Conservation (phyloP, 2,329 filamentous ascomycete genomes). For the Graphilbum fragrans region DNA sequence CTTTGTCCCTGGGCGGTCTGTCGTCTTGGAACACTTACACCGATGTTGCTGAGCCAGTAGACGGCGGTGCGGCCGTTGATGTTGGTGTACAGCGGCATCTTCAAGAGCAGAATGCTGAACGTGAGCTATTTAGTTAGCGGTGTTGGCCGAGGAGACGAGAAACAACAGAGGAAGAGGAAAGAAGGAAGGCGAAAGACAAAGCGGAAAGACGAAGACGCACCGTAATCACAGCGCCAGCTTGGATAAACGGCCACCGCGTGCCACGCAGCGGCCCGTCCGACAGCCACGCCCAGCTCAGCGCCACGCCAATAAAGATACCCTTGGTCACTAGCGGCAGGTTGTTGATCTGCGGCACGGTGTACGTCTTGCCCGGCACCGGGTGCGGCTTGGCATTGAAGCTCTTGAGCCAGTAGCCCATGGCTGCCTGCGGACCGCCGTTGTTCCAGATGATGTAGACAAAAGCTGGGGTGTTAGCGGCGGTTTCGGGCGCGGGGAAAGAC, state of each 20-base stretch:
- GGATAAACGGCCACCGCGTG: slow-evolving; percentile 25
- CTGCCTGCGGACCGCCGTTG: slow-evolving; percentile 20
- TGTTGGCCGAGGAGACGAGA: not conserved
- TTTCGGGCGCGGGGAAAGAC: slow-evolving; percentile 48
- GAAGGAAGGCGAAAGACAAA: not conserved
- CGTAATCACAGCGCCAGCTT: slow-evolving; percentile 21
- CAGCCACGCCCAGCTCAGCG: slow-evolving; percentile 22
- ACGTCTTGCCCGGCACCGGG: slow-evolving; percentile 21
- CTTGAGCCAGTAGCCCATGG: slow-evolving; percentile 29
- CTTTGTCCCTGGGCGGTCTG: not conserved
- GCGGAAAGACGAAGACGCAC: slow-evolving; percentile 9
- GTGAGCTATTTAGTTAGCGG: slow-evolving; percentile 13
- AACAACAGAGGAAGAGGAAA: not conserved
- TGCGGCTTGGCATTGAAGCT: slow-evolving; percentile 22
- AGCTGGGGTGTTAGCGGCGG: slow-evolving; percentile 32
- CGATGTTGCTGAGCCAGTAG: slow-evolving; percentile 24
- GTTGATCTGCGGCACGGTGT: slow-evolving; percentile 21
- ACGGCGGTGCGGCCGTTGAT: slow-evolving; percentile 21
- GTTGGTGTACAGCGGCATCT: slow-evolving; percentile 23
- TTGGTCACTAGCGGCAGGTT: slow-evolving; percentile 19
- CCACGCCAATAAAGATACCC: slow-evolving; percentile 22
- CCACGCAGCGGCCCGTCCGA: slow-evolving; percentile 22
- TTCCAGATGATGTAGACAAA: slow-evolving; percentile 25
- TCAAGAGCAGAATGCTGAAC: slow-evolving; percentile 18
- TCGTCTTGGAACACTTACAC: slow-evolving; percentile 12